Evolutionary conservation across 2,329 filamentous ascomycete genomes (phyloP), one percentile per base, ranked within the genome.

Genomic region (Xylaria sp.): DNA sequence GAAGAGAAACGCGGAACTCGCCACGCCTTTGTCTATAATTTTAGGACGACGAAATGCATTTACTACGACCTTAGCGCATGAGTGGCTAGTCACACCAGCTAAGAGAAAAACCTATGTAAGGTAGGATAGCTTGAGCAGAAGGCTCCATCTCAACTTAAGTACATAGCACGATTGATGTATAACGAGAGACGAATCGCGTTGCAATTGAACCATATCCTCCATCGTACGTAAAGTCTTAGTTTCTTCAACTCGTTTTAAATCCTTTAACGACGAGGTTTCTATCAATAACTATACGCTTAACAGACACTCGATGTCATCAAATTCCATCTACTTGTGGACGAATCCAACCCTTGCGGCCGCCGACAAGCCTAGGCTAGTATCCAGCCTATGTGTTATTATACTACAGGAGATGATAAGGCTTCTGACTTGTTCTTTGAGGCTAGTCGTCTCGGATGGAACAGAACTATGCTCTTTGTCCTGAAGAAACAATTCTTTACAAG

Each of bases 11-110:
- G 84, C 3, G 86, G 85, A 8, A 85, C 86, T 27, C 86, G 88
- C 55, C 92, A 94, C 78, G 92, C 93, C 11, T 97, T 97, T 80
- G 87, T 98, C 61, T 97, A 97, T 81, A 97, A 97, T 75, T 97
- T 97, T 75, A 85, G 94, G 68, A 97, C 93, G 9, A 92, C 92
- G 0, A 90, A 87, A 67, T 94, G 93, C 78, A 86, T 97, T 59
- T 93, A 95, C 77, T 97, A 97, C 79, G 94, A 97, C 80, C 81
- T 98, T 51, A 83, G 30, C 54, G 70, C 42, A 64, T 65, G 55
- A 65, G 45, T 34, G 14, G 57, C 42, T 32, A 59, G 30, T 27
- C 24, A 27, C 24, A 4, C 24, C 24, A 27, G 17, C 21, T 5
- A 61, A 30, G 17, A 12, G n/a, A 42, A 54, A n/a, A 45, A 32